Base-by-base conservation (phyloP, 1,284 basidiomycete genomes). In the Meira miltonrushii region DNA sequence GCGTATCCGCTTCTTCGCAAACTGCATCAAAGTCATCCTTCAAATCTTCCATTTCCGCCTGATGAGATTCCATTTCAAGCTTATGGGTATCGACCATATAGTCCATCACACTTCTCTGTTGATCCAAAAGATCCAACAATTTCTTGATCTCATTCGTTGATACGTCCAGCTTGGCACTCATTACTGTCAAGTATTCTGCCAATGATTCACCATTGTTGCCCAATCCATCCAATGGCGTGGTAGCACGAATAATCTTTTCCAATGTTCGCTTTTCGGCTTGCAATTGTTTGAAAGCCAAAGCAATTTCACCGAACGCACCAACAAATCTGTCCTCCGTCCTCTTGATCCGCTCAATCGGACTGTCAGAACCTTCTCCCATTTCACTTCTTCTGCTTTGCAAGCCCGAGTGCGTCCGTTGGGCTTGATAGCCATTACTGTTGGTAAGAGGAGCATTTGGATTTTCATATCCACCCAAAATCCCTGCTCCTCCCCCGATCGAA, bases 31-130 rank as follows among this genome's bases (percentile, higher is more conserved):
- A 43, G 37, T 59, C 61, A n/a, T 57, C 50, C 8, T 63, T 59
- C 37, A 72, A 40, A 2, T 63, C 56, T 38, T 67, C 67, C 25
- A 71, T 54, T 52, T 74, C 69, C 17, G 68, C 65, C 11, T 55
- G 28, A 52, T 67, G 64, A 25, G 68, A 57, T 37, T 71, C 66
- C 40, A 57, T 52, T 46, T 74, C 70, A 28, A 66, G 33, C 47
- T 66, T 61, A 47, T 74, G 71, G 41, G 68, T 74, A 11, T 68
- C 65, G 28, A 74, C 53, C 68, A 74, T 66, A 57, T 74, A 69
- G 43, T 72, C 71, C 56, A 74, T 74, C 15, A 72, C 66, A n/a
- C 64, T 53, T 8, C 68, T 47, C 54, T 74, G 71, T 61, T 72
- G 66, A 23, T 74, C 71, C 11, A 74, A 54, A 28, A 74, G 61